Conservation (phyloP, 257 asterid species). For the Rhazya stricta region DNA sequence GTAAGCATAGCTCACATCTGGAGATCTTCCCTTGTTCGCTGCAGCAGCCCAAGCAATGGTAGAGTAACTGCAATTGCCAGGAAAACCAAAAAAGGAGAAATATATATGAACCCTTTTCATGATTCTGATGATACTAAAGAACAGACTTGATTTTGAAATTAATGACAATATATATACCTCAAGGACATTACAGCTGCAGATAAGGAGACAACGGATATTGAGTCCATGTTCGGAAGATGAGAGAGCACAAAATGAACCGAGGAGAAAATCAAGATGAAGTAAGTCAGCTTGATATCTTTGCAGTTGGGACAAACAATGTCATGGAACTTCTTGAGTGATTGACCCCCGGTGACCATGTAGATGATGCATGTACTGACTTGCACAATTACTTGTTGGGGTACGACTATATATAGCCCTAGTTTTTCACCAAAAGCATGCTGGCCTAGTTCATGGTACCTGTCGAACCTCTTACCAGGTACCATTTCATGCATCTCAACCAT, state of each 20-base stretch:
- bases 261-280: conserved; percentile 43
- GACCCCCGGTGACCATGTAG: conserved; percentile 80
- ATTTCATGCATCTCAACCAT: conserved; percentile 87
- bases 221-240: conserved; percentile 60
- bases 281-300: conserved; percentile 38
- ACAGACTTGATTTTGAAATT: not conserved
- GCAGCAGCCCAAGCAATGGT: conserved; percentile 52
- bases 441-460: conserved; percentile 74
- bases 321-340: conserved; percentile 46
- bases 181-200: conserved; percentile 68
- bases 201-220: conserved; percentile 45
- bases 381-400: conserved; percentile 62
- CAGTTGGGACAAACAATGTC: conserved; percentile 24
- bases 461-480: conserved; percentile 67
- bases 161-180: conserved; percentile 18
- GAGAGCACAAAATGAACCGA: conserved; percentile 40
- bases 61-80: conserved; percentile 33
- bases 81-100: not conserved
- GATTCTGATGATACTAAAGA: no score
- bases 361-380: conserved; percentile 54
- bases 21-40: conserved; percentile 16
- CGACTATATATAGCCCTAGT: conserved; percentile 60
- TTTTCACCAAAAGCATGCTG: conserved; percentile 61
- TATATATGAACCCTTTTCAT: no score
- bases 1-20: conserved; percentile 36